These are phyloP conservation scores for Microstroma glucosiphilum DNA, from an alignment of 1,284 basidiomycete species.

Conservation along the genomic window DNA sequence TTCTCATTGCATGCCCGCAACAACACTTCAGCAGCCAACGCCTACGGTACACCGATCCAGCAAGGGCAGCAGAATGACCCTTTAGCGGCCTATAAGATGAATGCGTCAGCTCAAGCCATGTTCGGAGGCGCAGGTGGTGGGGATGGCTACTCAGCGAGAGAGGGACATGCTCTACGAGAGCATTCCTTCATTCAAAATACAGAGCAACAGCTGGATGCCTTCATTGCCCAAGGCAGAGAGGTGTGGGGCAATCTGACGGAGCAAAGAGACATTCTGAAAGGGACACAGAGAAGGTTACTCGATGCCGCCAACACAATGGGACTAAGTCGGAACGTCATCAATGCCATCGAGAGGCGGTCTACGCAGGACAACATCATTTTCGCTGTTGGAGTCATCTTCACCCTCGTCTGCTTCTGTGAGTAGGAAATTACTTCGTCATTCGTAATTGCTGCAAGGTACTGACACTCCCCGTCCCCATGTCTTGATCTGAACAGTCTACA, in stretches of 20 bases:
- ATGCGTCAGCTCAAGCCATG: conserved; percentile 40
- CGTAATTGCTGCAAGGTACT: not conserved
- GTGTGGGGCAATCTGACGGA: conserved; percentile 48
- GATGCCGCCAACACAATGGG: conserved; percentile 48
- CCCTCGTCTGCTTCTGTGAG: conserved; percentile 45
- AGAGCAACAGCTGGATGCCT: conserved; percentile 44
- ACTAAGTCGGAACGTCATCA: conserved; percentile 45
- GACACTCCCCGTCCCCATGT: not conserved
- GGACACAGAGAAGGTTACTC: conserved; percentile 36
- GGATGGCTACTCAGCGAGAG: conserved; percentile 24
- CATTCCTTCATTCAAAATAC: conserved; percentile 48
- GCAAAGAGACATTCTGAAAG: conserved; percentile 46
- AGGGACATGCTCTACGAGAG: conserved; percentile 44
- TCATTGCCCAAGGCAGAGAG: conserved; percentile 47
- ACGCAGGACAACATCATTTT: conserved; percentile 49
- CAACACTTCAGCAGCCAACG: conserved; percentile 5
- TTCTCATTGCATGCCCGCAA: conserved; percentile 35
- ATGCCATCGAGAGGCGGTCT: conserved; percentile 42
- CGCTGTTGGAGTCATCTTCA: conserved; percentile 41
- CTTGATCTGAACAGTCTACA: conserved; percentile 25
- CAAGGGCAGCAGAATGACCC: conserved; percentile 20
- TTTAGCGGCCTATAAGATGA: conserved; percentile 44
- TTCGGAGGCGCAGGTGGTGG: conserved; percentile 15
- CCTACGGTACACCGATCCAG: conserved; percentile 1
- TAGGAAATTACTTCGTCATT: not conserved